Base-by-base conservation (phyloP, 371 early-diverging fungal genomes). In the Syncephalis fuscata region DNA sequence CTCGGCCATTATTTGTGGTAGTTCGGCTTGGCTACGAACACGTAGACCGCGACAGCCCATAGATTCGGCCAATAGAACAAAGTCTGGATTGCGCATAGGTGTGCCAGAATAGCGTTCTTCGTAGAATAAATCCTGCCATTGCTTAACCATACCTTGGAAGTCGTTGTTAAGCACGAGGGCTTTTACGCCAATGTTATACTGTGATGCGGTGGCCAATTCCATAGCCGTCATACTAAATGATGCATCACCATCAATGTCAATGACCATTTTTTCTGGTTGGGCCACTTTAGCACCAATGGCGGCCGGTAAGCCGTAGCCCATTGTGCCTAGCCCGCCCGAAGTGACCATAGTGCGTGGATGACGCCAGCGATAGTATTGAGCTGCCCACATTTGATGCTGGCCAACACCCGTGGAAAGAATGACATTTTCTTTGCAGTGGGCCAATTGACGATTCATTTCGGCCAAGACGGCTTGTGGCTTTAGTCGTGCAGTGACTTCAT, bases 61-160 rank as follows among this genome's bases (percentile, higher is more conserved):
- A 10, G 92, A 78, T 65, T 94, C 97, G 20, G 93, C 88, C 37
- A 96, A 68, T 65, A 92, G 91, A 57, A 90, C 86, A 70, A 96
- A 96, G 62, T 96, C 92, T n/a, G 97, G 97, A 66, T 96, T 94
- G 61, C 69, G 70, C 97, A 96, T 96, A 24, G 60, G 61, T 0
- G 97, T 93, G 23, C 81, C 88, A 20, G 91, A 88, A 62, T 91
- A 90, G 40, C 97, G 77, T 66, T 89, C 76, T 58, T 91, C 86
- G 58, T 93, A 96, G 63, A 93, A 96, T 46, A 96, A 74, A 66
- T 93, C 94, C 65, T 93, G 93, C 96, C 96, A 93, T 68, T 95
- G 96, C 69, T 89, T 90, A 54, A 94, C 92, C 95, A 94, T 94
- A 39, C 97, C 97, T 65, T 96, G 97, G 88, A 92, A 96, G 48